Base-by-base conservation (phyloP, 305 asterid genomes). In the Plantago lanceolata region DNA sequence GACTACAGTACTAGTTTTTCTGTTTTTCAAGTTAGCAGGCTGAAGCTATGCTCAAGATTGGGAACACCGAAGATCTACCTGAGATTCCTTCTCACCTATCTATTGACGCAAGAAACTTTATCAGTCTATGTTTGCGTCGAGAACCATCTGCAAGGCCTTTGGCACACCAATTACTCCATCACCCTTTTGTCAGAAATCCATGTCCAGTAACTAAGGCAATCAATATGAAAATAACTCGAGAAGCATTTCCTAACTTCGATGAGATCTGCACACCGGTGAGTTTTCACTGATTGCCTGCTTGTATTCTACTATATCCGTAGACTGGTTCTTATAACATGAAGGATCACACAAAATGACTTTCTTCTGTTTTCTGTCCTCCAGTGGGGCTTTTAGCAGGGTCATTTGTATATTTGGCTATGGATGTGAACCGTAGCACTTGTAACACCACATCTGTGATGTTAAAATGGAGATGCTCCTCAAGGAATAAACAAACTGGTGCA, bases 41-140 rank as follows among this genome's bases (percentile, higher is more conserved):
- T 68, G 99, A 97, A 55, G 99, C 99, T 35, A 90, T 93, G 74
- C 87, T 89, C 73, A 93, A 89, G 79, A 93, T 93, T 24, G 99
- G 99, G 75, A 90, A 93, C 84, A 87, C 97, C 81, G 87, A 78
- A 81, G 97, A 93, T 71, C 66, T 83, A 47, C 99, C 99, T 6
- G 94, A 80, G 67, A 87, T 93, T 72, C 97, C 98, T 8, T 89
- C 81, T 50, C 87, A 85, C 78, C 81, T 93, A 63, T 93, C 98
- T 19, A 75, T 68, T 31, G 88, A 87, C 64, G 95, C 95, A 48
- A 93, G 85, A 79, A 65, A 49, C 29, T 93, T 93, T 65, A 83
- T 93, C 78, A 77, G 81, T 76, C 75, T 71, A 56, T 93, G 98
- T 70, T 78, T 93, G 84, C 97, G 84, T 72, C 86, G 98, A 51